Evolutionary conservation across 2,329 filamentous ascomycete species (phyloP).

Genomic region (Alternaria infectoria): DNA sequence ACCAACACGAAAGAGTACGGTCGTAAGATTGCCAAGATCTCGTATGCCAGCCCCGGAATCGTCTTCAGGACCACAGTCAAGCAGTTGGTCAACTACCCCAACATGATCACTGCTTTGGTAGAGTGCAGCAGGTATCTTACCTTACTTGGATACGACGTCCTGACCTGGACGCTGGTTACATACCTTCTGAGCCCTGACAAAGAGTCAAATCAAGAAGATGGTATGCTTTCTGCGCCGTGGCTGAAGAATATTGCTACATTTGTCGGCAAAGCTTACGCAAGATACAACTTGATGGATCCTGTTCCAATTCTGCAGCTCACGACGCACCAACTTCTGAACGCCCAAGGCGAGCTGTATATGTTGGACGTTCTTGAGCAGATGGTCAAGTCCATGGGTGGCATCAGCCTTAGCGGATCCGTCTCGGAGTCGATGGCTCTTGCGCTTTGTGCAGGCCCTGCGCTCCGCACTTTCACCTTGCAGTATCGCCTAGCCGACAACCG

Average conservation of each 20-base stretch:
- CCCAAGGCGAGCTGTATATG: conserved; percentile 83
- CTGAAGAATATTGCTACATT: conserved; percentile 89
- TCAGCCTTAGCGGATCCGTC: conserved; percentile 84
- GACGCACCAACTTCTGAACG: conserved; percentile 75
- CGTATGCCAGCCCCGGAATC: conserved; percentile 85
- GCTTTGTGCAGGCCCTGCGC: conserved; percentile 82
- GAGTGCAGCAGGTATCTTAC: conserved; percentile 96
- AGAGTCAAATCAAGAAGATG: conserved; percentile 66
- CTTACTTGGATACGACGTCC: conserved; percentile 86
- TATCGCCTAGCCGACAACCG: conserved; percentile 82
- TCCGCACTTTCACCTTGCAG: conserved; percentile 79
- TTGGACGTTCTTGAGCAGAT: conserved; percentile 91
- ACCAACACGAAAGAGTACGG: conserved; percentile 88
- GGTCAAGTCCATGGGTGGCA: conserved; percentile 90
- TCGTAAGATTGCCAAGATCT: conserved; percentile 87
- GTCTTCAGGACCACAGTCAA: conserved; percentile 89
- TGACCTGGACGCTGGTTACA: conserved; percentile 90
- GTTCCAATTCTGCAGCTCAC: conserved; percentile 90
- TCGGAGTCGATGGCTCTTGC: conserved; percentile 86
- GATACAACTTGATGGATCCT: conserved; percentile 83
- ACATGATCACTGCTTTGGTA: conserved; percentile 92
- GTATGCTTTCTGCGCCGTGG: conserved; percentile 87
- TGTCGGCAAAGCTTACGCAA: conserved; percentile 85
- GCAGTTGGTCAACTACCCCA: conserved; percentile 92
- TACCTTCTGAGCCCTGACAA: conserved; percentile 65